Percentiles rank a stretch among this genome's conserved stretches.
These are phyloP conservation scores for Coccomyxa sp. DNA, from an alignment of 139 green algal species.

Conservation along the genomic window DNA sequence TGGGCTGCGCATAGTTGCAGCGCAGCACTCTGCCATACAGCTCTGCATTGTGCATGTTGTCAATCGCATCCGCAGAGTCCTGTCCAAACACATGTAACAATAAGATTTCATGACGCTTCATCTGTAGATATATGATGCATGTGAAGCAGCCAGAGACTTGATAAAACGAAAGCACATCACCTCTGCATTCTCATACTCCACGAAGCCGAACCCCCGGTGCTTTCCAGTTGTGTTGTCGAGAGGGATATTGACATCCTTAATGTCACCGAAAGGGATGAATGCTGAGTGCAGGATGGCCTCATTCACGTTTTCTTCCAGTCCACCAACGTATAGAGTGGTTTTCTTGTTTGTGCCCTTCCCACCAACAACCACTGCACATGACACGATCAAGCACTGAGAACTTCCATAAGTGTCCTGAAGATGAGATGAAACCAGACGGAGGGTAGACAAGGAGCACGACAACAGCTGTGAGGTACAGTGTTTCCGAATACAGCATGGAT, in stretches of 20 bases:
- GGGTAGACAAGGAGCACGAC: too few relatives aligned
- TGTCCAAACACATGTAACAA: background rate
- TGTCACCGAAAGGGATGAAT: constrained; percentile 96
- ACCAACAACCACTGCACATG: constrained; percentile 33
- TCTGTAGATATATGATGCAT: background rate
- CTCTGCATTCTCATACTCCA: constrained; percentile 87
- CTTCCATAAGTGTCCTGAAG: background rate
- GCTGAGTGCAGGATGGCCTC: constrained; percentile 84
- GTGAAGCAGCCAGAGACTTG: background rate
- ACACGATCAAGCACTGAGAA: background rate
- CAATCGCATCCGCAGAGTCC: constrained; percentile 85
- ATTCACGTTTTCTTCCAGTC: constrained; percentile 87
- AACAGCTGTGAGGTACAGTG: too few relatives aligned
- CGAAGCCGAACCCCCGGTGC: constrained; percentile 92
- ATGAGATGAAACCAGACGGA: too few relatives aligned
- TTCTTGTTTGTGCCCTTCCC: constrained; percentile 82
- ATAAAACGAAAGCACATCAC: background rate
- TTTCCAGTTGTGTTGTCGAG: constrained; percentile 82
- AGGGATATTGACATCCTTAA: constrained; percentile 94
- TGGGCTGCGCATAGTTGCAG: constrained; percentile 87
- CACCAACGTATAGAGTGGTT: constrained; percentile 88
- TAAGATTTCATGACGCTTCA: too few relatives aligned
- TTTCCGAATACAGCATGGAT: background rate
- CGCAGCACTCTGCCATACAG: constrained; percentile 64
- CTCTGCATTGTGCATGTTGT: constrained; percentile 97